Conservation (phyloP, 2,329 filamentous ascomycete genomes). For the Trichoderma sp. region DNA sequence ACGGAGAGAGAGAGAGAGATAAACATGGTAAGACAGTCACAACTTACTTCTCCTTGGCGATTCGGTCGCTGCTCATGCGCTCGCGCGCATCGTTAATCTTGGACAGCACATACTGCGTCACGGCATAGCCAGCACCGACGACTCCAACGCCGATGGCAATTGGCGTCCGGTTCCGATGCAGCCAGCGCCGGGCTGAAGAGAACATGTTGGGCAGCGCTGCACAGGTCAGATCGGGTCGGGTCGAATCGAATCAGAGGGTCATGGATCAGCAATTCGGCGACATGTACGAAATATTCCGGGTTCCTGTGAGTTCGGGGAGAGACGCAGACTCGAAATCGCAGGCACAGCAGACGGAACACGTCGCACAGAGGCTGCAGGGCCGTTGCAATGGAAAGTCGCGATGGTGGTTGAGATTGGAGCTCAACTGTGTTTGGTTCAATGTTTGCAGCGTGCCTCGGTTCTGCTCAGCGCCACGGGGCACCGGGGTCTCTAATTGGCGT, state of each 20-base stretch:
- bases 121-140: constrained; percentile 85
- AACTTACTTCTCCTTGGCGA: constrained; percentile 92
- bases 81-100: constrained; percentile 93
- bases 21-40: not conserved
- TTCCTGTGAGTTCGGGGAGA: not conserved
- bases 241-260: constrained; percentile 9
- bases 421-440: not conserved
- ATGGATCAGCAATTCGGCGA: constrained; percentile 9
- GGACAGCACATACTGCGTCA: constrained; percentile 84
- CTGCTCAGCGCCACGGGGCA: constrained; percentile 6
- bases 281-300: not conserved
- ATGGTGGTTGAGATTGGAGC: not conserved
- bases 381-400: constrained; percentile 5
- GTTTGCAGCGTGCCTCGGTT: constrained; percentile 14
- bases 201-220: constrained; percentile 47
- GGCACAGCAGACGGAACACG: not conserved
- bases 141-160: constrained; percentile 86
- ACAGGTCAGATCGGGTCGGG: not conserved
- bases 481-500: constrained; percentile 5
- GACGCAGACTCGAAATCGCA: not conserved
- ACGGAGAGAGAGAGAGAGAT: not conserved
- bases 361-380: not conserved
- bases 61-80: constrained; percentile 93
- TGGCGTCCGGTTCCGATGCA: constrained; percentile 85
- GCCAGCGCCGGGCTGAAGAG: constrained; percentile 78